Conservation (phyloP, 345 rosid genomes). For the Boechera retrofracta region DNA sequence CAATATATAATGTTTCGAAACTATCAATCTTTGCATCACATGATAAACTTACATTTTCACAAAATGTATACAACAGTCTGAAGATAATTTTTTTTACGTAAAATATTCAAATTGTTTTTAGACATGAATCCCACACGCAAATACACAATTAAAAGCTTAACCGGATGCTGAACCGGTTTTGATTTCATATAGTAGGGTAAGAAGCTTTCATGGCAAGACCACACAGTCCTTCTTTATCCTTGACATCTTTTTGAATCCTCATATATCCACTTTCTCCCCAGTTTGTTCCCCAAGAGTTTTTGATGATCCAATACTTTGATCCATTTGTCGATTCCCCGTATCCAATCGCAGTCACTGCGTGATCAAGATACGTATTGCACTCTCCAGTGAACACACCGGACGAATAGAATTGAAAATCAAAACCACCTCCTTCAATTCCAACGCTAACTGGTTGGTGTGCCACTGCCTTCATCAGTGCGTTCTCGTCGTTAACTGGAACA, state of each 20-base stretch:
- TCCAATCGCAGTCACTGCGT: constrained; percentile 61
- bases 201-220: constrained; percentile 68
- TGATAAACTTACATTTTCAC: constrained; percentile 22
- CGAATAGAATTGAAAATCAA: constrained; percentile 54
- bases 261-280: constrained; percentile 77
- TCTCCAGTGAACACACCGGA: constrained; percentile 57
- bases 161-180: constrained; percentile 15
- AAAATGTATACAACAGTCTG: constrained; percentile 18
- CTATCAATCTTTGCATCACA: constrained; percentile 9
- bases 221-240: constrained; percentile 51
- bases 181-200: constrained; percentile 52
- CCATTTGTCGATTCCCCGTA: constrained; percentile 46
- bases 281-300: constrained; percentile 66
- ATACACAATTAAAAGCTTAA: constrained; percentile 18
- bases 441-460: constrained; percentile 65
- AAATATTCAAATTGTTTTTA: constrained; percentile 10
- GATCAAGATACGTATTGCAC: constrained; percentile 51
- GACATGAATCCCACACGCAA: constrained; percentile 25
- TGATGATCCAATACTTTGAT: constrained; percentile 61
- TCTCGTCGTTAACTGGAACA: constrained; percentile 59
- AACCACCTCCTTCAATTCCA: constrained; percentile 53
- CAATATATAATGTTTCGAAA: neutral
- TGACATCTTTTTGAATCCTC: constrained; percentile 52
- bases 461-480: constrained; percentile 60
- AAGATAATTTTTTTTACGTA: neutral